Evolutionary conservation across 1,284 basidiomycete genomes (phyloP), one percentile per base, ranked within the genome.

Genomic region (Athelia sp.): DNA sequence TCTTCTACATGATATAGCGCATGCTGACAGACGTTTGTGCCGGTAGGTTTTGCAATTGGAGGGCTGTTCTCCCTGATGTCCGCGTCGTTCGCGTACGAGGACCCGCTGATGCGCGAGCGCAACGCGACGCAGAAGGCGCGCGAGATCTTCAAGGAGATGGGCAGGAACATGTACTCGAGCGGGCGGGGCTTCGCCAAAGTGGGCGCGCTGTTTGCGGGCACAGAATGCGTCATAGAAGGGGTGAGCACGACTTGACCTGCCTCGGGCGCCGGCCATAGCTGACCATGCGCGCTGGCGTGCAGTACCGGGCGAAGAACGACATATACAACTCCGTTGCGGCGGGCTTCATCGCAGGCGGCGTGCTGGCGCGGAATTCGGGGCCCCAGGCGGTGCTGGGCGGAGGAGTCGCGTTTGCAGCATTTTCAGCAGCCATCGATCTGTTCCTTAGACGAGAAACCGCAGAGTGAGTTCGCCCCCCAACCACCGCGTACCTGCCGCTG

Each of bases 11-110:
- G 32, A 34, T 46, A 50, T 53, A 47, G n/a, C n/a, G n/a, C n/a
- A n/a, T n/a, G n/a, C n/a, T n/a, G n/a, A n/a, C n/a, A n/a, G 26
- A 6, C 13, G 26, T 34, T 52, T 45, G 50, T 32, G 46, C 50
- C 66, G n/a, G n/a, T n/a, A 90, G 96, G 93, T 51, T 86, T 98
- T 62, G 94, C 79, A 11, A 78, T 98, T 45, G 97, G 96, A 55
- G 95, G 87, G 24, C 95, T 98, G 75, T 93, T 99, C 72, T 92
- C 93, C 1, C 78, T 99, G 54, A 96, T 99, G 93, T 93, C 90
- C 40, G 78, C 93, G 13, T 93, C 92, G 26, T 96, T 99, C 63
- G 88, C 90, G 22, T 94, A 97, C 61, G 96, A 98, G 66, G 96
- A 98, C 66, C 96, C 96, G 4, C 71, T 93, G 45, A 76, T 91